Evolutionary conservation across 441 rosid genomes (phyloP).

Genomic region (Jatropha multifida): DNA sequence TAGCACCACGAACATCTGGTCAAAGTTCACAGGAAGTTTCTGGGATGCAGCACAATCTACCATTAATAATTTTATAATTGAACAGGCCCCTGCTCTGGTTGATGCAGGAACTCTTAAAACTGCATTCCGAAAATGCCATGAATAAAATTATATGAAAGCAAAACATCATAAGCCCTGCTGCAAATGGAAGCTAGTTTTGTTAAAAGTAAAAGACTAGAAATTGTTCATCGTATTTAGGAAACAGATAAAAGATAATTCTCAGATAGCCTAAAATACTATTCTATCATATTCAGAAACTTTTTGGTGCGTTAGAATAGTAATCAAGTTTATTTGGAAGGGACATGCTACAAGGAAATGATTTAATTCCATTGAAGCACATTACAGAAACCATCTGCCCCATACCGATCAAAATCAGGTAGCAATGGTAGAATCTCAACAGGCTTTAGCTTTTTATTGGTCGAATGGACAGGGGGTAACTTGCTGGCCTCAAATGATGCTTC

Average conservation of each 20-base stretch:
- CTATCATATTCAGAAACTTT: not conserved
- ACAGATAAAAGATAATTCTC: not conserved
- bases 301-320: not conserved
- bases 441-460: conserved; percentile 71
- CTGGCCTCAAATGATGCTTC: conserved; percentile 84
- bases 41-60: not conserved
- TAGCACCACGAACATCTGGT: conserved; percentile 12
- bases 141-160: not conserved
- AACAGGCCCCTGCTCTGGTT: not conserved
- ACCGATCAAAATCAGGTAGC: conserved; percentile 90
- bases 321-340: not conserved
- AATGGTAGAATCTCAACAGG: conserved; percentile 82
- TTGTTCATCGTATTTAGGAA: not conserved
- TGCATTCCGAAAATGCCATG: conserved; percentile 6
- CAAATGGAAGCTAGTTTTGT: not conserved
- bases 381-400: conserved; percentile 26
- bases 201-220: not conserved
- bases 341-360: not conserved
- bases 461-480: conserved; percentile 80
- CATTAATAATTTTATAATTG: not conserved
- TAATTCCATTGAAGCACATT: not conserved
- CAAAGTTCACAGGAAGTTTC: conserved; percentile 4
- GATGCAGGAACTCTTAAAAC: not conserved
- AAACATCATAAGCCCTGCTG: not conserved
- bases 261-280: not conserved